These are phyloP conservation scores for Sugiyamaella floridensis DNA, from an alignment of 805 yeast species.

Conservation along the genomic window DNA sequence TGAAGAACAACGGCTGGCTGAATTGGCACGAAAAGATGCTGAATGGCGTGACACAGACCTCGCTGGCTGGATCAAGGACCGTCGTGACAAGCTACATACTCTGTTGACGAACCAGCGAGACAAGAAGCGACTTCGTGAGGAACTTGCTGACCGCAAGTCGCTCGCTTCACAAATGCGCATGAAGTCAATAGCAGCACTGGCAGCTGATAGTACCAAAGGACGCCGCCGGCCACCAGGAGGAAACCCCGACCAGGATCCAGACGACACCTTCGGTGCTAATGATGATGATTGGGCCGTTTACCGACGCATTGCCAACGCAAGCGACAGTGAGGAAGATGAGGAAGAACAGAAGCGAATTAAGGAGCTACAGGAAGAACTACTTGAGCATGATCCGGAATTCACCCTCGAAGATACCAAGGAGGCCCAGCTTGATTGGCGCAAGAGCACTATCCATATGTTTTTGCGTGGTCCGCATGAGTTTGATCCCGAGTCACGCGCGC, in stretches of 20 bases:
- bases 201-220: conserved; percentile 46
- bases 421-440: conserved; percentile 79
- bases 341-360: conserved; percentile 43
- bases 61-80: conserved; percentile 69
- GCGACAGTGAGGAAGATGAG: conserved; percentile 75
- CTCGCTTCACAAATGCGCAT: conserved; percentile 86
- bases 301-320: conserved; percentile 68
- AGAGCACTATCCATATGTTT: conserved; percentile 71
- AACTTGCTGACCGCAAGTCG: conserved; percentile 81
- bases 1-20: conserved; percentile 54
- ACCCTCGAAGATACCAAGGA: conserved; percentile 66
- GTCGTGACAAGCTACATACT: conserved; percentile 52
- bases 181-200: conserved; percentile 84
- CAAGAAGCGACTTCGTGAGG: conserved; percentile 61
- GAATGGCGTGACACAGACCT: conserved; percentile 73
- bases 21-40: conserved; percentile 56
- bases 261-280: conserved; percentile 89
- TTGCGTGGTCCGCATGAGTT: conserved; percentile 85
- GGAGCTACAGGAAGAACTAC: conserved; percentile 60
- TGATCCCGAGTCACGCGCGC: conserved; percentile 74
- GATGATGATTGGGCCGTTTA: conserved; percentile 95
- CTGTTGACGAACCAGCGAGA: conserved; percentile 62
- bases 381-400: conserved; percentile 80
- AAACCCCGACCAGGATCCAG: conserved; percentile 70
- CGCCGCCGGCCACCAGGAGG: conserved; percentile 21